Percentiles rank a stretch among this genome's conserved stretches.
phyloP scores from a whole-genome alignment of 1,284 basidiomycete species.

The Rhodotorula sp. region DNA sequence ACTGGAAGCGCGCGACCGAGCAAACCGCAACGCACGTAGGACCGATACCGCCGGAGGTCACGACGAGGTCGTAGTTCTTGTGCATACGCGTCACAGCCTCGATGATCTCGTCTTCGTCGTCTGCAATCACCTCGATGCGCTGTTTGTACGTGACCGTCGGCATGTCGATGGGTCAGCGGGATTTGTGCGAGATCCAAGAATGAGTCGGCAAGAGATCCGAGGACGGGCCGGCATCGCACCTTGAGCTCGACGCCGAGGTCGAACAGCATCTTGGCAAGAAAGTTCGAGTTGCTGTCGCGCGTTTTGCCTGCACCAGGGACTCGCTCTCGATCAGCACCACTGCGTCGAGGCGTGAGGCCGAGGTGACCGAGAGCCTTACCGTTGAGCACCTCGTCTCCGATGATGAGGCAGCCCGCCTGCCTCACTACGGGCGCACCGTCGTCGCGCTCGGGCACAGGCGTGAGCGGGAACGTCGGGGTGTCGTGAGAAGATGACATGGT shows the following conservation, averaged over 20 bases:
- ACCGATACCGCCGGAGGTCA: constrained; percentile 79
- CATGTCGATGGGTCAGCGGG: not conserved
- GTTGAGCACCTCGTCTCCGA: constrained; percentile 60
- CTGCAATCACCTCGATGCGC: constrained; percentile 85
- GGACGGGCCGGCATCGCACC: not conserved
- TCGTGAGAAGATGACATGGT: not conserved
- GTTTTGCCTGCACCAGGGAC: constrained; percentile 81
- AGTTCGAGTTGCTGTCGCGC: constrained; percentile 73
- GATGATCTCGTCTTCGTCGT: constrained; percentile 83
- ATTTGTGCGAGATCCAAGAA: not conserved
- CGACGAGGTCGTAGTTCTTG: constrained; percentile 79
- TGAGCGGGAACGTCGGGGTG: constrained; percentile 56
- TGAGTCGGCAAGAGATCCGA: not conserved
- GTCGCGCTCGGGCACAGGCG: constrained; percentile 60
- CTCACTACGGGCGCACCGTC: not conserved
- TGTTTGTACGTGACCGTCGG: not conserved
- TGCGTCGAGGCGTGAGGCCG: not conserved
- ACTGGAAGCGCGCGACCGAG: too few relatives aligned
- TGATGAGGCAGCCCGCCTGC: constrained; percentile 56
- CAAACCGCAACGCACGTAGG: constrained; percentile 75
- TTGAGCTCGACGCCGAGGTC: constrained; percentile 79
- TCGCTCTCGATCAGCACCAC: constrained; percentile 52
- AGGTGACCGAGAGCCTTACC: constrained; percentile 47
- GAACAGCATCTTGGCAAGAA: constrained; percentile 67
- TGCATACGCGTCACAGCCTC: constrained; percentile 83